phyloP scores from a whole-genome alignment of 2,329 filamentous ascomycete species.

The Pezicula radicicola region DNA sequence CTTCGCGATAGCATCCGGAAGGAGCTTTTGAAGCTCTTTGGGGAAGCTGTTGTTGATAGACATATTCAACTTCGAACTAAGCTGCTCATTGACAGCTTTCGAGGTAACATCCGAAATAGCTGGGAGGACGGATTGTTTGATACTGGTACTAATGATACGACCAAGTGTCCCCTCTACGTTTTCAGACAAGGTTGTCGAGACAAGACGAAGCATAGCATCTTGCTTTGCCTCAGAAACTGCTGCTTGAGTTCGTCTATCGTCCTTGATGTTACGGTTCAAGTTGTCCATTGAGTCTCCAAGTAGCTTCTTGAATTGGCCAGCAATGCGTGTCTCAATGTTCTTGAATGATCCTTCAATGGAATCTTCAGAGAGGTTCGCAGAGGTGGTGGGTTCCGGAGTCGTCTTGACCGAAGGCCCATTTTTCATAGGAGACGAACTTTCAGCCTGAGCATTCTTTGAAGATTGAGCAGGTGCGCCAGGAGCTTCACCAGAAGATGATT shows the following conservation, averaged over 20 bases:
- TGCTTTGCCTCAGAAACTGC: constrained; percentile 63
- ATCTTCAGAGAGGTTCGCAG: constrained; percentile 12
- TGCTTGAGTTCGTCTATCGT: constrained; percentile 65
- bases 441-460: constrained; percentile 14
- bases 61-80: constrained; percentile 58
- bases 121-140: constrained; percentile 72
- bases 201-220: constrained; percentile 64
- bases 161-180: constrained; percentile 54
- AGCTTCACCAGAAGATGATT: constrained; percentile 21
- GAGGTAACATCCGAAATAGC: constrained; percentile 65
- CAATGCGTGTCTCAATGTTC: constrained; percentile 44
- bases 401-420: constrained; percentile 21
- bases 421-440: constrained; percentile 25
- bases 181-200: constrained; percentile 65
- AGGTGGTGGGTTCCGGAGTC: constrained; percentile 10
- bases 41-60: constrained; percentile 31
- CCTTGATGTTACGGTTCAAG: constrained; percentile 59
- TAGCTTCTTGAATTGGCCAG: constrained; percentile 41
- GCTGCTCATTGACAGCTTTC: constrained; percentile 66
- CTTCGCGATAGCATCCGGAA: constrained; percentile 65
- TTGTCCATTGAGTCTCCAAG: constrained; percentile 58
- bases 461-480: constrained; percentile 12
- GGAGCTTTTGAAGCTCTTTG: constrained; percentile 66
- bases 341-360: constrained; percentile 44
- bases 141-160: constrained; percentile 58